Evolutionary conservation across 495 filamentous ascomycete species (phyloP).

Genomic region (Oidiodendron maius): DNA sequence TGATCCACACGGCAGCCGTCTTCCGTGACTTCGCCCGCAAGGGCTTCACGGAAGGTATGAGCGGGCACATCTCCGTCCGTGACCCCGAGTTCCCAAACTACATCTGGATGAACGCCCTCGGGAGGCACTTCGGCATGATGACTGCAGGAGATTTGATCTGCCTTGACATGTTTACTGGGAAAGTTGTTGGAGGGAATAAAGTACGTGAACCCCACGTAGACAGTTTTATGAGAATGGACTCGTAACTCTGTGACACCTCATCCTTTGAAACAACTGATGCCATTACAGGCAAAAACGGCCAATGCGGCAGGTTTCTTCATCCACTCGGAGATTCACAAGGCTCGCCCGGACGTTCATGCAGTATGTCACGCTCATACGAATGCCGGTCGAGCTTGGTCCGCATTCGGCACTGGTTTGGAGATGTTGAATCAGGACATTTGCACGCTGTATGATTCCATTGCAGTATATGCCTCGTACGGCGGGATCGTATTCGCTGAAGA

Average conservation of each 20-base stretch:
- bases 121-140: slow-evolving; percentile 50
- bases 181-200: slow-evolving; percentile 44
- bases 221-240: too few relatives aligned
- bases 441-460: slow-evolving; percentile 42
- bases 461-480: slow-evolving; percentile 48
- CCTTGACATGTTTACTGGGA: slow-evolving; percentile 46
- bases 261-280: background rate
- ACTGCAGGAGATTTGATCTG: slow-evolving; percentile 47
- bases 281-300: slow-evolving; percentile 27
- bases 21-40: slow-evolving; percentile 45
- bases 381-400: slow-evolving; percentile 47
- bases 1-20: slow-evolving; percentile 45
- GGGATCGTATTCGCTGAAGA: slow-evolving; percentile 47
- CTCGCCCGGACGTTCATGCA: slow-evolving; percentile 45
- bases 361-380: slow-evolving; percentile 49
- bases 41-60: slow-evolving; percentile 60
- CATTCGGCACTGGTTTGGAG: slow-evolving; percentile 47
- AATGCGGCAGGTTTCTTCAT: slow-evolving; percentile 71
- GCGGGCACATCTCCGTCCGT: slow-evolving; percentile 59
- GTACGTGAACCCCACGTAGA: background rate
- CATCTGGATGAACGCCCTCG: slow-evolving; percentile 60
- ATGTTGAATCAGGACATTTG: slow-evolving; percentile 55
- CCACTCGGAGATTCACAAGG: slow-evolving; percentile 52
- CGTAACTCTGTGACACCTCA: too few relatives aligned
- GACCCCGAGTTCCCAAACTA: slow-evolving; percentile 53